Percentiles rank a stretch among this genome's conserved stretches.
Evolutionary conservation across 2,329 filamentous ascomycete genomes (phyloP).

Genomic region (Hypoxylon sp.): DNA sequence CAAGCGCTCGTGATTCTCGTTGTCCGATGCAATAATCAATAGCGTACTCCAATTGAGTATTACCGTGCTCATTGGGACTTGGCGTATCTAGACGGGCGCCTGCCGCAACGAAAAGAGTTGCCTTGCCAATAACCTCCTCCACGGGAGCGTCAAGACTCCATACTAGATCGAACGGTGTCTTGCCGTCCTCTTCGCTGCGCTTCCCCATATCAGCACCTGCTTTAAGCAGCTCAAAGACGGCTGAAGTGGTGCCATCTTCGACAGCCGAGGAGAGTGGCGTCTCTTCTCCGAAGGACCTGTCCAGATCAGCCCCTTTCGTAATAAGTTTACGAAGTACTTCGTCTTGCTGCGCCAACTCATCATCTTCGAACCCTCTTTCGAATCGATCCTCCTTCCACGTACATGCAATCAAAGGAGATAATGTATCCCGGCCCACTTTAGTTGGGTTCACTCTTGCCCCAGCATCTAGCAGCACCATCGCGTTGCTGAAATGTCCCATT

Average conservation of each 20-base stretch:
- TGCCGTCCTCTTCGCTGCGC: neutral
- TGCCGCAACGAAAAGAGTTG: constrained; percentile 19
- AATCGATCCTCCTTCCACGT: neutral
- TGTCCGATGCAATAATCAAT: neutral
- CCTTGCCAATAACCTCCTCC: constrained; percentile 5
- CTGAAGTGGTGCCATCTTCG: neutral
- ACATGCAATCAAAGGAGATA: constrained; percentile 17
- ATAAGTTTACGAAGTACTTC: constrained; percentile 19
- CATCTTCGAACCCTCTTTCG: neutral
- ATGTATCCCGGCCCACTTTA: neutral
- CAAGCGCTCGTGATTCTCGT: neutral
- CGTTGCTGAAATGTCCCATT: constrained; percentile 1
- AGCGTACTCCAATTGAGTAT: constrained; percentile 12
- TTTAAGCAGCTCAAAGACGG: constrained; percentile 17
- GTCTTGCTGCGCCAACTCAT: neutral
- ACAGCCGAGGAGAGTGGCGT: constrained; percentile 27
- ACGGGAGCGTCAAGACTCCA: neutral
- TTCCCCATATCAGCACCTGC: constrained; percentile 25
- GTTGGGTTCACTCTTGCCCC: constrained; percentile 17
- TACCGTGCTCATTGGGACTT: neutral
- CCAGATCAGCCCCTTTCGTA: constrained; percentile 8
- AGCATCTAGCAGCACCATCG: constrained; percentile 14
- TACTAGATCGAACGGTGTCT: constrained; percentile 13
- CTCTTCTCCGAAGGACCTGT: neutral
- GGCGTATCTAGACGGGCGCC: constrained; percentile 25